Evolutionary conservation across 805 yeast genomes (phyloP).

Genomic region (Lachancea dasiensis): DNA sequence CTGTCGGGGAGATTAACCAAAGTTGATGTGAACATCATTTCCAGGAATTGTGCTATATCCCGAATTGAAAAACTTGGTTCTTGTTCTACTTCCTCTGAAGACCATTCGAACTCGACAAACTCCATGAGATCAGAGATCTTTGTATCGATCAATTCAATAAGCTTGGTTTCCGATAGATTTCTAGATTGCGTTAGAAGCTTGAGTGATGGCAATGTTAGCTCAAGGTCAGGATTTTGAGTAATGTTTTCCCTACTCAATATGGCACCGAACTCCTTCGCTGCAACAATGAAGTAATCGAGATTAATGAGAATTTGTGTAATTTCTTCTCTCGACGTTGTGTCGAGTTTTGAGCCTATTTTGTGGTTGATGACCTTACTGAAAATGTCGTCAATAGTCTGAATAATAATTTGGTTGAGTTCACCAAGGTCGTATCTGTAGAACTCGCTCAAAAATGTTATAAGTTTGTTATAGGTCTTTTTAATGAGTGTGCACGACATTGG

Average conservation of each 20-base stretch:
- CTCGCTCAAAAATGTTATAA: constrained; percentile 59
- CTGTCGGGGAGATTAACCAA: constrained; percentile 74
- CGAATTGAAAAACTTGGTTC: constrained; percentile 71
- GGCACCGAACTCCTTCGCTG: constrained; percentile 57
- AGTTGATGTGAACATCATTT: constrained; percentile 79
- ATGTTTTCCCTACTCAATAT: constrained; percentile 36
- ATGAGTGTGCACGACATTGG: constrained; percentile 79
- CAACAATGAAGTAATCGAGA: constrained; percentile 75
- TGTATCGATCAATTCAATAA: constrained; percentile 76
- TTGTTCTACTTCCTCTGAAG: constrained; percentile 40
- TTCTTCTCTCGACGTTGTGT: constrained; percentile 78
- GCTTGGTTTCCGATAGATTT: constrained; percentile 67
- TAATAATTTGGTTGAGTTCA: constrained; percentile 53
- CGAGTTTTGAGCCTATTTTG: constrained; percentile 54
- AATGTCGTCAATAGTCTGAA: constrained; percentile 60
- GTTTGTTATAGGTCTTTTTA: constrained; percentile 56
- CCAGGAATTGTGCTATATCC: constrained; percentile 81
- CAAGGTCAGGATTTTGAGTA: constrained; percentile 35
- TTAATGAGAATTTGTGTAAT: constrained; percentile 84
- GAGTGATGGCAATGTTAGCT: constrained; percentile 46
- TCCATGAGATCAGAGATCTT: constrained; percentile 77
- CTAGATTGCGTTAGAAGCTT: constrained; percentile 52
- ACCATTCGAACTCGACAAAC: constrained; percentile 84
- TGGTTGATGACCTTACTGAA: constrained; percentile 60
- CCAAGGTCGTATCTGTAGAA: constrained; percentile 58